Conservation (phyloP, 176 grass and related monocot genomes). For the Poa pratensis region DNA sequence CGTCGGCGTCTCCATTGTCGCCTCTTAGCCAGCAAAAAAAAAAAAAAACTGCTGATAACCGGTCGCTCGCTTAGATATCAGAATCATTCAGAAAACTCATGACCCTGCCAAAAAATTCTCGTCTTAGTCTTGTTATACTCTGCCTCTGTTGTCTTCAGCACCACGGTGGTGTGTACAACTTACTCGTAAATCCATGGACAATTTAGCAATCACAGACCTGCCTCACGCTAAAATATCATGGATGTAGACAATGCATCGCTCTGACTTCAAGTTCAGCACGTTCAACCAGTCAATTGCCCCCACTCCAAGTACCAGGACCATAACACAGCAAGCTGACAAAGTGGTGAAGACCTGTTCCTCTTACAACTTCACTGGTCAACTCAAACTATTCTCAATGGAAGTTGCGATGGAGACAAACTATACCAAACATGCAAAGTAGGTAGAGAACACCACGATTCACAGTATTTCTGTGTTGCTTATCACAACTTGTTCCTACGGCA, state of each 20-base stretch:
- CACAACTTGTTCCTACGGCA: too few species aligned
- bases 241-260: not conserved
- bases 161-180: not conserved
- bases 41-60: too few species aligned
- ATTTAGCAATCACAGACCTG: not conserved
- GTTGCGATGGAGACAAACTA: conserved; percentile 6
- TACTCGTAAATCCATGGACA: not conserved
- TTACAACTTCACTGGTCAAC: not conserved
- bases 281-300: conserved; percentile 12
- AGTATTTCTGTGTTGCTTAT: too few species aligned
- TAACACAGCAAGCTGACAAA: not conserved
- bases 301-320: not conserved
- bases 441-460: not conserved
- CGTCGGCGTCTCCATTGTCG: not conserved
- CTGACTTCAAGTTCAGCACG: not conserved
- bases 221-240: not conserved
- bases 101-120: not conserved
- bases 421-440: not conserved
- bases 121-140: not conserved
- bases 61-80: too few species aligned
- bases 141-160: not conserved
- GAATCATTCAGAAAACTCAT: not conserved
- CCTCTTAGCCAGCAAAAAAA: not conserved
- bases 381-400: not conserved
- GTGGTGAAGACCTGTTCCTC: not conserved